These are phyloP conservation scores for Adansonia madagascariensis DNA, from an alignment of 441 rosid genomes.

Conservation along the genomic window DNA sequence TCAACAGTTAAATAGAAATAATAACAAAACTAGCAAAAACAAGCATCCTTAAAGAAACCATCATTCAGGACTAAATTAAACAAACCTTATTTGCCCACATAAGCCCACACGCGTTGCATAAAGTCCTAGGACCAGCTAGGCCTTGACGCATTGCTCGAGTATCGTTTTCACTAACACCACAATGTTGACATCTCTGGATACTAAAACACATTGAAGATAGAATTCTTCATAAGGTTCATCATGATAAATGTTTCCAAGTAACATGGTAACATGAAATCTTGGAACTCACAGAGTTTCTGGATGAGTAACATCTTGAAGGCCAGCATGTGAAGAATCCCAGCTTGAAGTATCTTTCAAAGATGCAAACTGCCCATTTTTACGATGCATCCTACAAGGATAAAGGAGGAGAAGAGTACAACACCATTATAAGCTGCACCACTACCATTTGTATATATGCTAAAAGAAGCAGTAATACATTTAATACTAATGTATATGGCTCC, in stretches of 20 bases:
- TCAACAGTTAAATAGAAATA: neutral
- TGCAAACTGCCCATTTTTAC: constrained; percentile 80
- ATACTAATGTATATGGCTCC: neutral
- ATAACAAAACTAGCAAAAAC: neutral
- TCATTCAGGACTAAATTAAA: neutral
- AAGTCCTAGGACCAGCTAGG: constrained; percentile 80
- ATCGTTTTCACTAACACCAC: constrained; percentile 65
- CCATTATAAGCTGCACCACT: neutral
- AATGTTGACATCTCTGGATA: constrained; percentile 63
- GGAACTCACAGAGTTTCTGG: constrained; percentile 69
- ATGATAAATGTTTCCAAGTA: constrained; percentile 24
- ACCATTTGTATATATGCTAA: neutral
- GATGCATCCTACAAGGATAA: constrained; percentile 60
- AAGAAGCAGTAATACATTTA: neutral
- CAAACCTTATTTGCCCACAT: constrained; percentile 87
- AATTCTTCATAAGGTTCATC: constrained; percentile 9
- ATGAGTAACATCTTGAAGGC: constrained; percentile 47
- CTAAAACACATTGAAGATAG: constrained; percentile 41
- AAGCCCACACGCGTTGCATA: constrained; percentile 79
- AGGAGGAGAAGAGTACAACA: constrained; percentile 16
- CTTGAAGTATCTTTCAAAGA: constrained; percentile 57
- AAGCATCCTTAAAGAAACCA: neutral
- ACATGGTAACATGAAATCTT: constrained; percentile 8
- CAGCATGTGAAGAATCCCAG: constrained; percentile 51
- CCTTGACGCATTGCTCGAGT: constrained; percentile 88